These are phyloP conservation scores for Euphorbia celastroides DNA, from an alignment of 441 rosid species.

Conservation along the genomic window DNA sequence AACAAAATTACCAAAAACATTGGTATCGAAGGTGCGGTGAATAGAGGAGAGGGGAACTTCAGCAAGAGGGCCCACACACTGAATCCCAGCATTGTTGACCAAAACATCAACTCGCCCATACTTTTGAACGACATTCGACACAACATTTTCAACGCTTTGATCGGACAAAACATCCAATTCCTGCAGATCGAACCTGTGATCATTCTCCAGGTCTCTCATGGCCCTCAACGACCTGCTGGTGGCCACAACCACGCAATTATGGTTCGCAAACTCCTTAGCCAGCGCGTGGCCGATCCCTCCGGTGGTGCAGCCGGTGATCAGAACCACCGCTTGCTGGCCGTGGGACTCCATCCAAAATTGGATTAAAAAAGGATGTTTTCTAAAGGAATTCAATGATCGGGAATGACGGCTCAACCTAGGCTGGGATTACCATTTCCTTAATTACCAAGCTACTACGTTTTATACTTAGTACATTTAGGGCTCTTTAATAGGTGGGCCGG, in stretches of 20 bases:
- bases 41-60: conserved; percentile 60
- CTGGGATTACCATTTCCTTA: too few species aligned
- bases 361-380: too few species aligned
- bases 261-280: conserved; percentile 63
- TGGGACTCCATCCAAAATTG: conserved; percentile 46
- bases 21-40: conserved; percentile 59
- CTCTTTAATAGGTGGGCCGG: too few species aligned
- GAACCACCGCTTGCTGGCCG: conserved; percentile 47
- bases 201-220: conserved; percentile 68
- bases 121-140: conserved; percentile 49
- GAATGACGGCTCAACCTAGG: too few species aligned
- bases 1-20: conserved; percentile 52
- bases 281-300: conserved; percentile 88
- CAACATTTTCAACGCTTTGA: conserved; percentile 35
- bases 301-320: conserved; percentile 71
- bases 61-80: conserved; percentile 74
- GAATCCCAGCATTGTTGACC: conserved; percentile 82
- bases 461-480: too few species aligned
- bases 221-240: conserved; percentile 52
- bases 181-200: conserved; percentile 48
- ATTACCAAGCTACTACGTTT: too few species aligned
- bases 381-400: too few species aligned
- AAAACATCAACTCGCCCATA: conserved; percentile 68
- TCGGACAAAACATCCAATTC: conserved; percentile 78
- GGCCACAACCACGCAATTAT: conserved; percentile 65